A percentile compares a stretch with the other conserved stretches of the same genome.
phyloP scores from a whole-genome alignment of 2,329 filamentous ascomycete species.

The Fusarium denticulatum region DNA sequence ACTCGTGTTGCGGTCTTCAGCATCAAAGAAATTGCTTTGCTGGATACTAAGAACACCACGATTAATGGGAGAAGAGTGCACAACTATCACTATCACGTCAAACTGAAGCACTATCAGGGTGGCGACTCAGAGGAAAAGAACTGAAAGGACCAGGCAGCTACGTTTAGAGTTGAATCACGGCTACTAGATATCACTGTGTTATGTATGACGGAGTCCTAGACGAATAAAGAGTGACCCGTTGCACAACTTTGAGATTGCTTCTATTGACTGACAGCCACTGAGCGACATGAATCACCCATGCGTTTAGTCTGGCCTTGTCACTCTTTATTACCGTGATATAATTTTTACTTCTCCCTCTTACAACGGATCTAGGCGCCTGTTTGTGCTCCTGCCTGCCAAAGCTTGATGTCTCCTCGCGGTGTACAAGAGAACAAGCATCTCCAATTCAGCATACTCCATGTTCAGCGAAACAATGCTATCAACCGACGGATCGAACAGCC shows the following conservation, averaged over 20 bases:
- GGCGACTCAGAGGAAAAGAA: background rate
- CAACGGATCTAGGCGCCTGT: constrained; percentile 1
- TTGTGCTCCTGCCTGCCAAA: constrained; percentile 5
- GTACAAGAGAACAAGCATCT: constrained; percentile 10
- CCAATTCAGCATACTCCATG: constrained; percentile 16
- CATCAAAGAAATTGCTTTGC: background rate
- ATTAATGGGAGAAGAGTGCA: background rate
- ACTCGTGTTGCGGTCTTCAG: constrained; percentile 24
- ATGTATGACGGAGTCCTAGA: constrained; percentile 10
- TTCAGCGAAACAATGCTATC: constrained; percentile 25
- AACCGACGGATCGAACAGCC: background rate
- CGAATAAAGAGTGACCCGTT: constrained; percentile 9
- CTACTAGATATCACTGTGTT: background rate
- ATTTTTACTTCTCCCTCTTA: background rate
- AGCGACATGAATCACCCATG: background rate
- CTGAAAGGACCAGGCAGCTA: background rate
- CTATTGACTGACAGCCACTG: constrained; percentile 16
- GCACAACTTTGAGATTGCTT: constrained; percentile 27
- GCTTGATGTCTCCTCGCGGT: background rate
- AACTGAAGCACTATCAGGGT: constrained; percentile 11
- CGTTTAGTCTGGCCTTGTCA: constrained; percentile 8
- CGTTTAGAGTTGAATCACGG: background rate
- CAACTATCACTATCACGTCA: constrained; percentile 20
- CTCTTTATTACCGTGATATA: constrained; percentile 1
- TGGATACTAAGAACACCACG: background rate